phyloP scores from a whole-genome alignment of 2,329 filamentous ascomycete genomes.

The Tolypocladium sp. region DNA sequence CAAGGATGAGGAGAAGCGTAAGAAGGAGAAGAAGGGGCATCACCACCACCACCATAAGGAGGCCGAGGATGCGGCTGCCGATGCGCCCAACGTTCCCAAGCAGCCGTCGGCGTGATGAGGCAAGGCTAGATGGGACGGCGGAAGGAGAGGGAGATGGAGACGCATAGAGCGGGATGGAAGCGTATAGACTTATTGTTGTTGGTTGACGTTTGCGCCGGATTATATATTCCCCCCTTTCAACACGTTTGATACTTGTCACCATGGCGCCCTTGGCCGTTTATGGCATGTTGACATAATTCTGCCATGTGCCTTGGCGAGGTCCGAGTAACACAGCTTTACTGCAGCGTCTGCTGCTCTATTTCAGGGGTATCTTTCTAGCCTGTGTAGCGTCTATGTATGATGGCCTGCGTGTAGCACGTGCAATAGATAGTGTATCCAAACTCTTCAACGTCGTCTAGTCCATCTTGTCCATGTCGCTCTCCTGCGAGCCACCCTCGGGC shows the following conservation, averaged over 20 bases:
- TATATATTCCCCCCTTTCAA: neutral
- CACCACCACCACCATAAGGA: slow-evolving; percentile 23
- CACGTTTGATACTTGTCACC: neutral
- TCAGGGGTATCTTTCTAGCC: neutral
- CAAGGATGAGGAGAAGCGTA: slow-evolving; percentile 63
- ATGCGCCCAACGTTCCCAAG: slow-evolving; percentile 15
- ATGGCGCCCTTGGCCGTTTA: neutral
- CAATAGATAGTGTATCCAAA: neutral
- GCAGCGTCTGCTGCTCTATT: neutral
- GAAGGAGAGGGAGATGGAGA: no score
- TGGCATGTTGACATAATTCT: neutral
- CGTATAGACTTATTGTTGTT: neutral
- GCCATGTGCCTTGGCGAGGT: no score
- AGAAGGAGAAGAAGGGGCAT: slow-evolving; percentile 43
- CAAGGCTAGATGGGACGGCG: neutral
- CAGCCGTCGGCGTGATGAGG: neutral
- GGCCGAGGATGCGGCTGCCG: slow-evolving; percentile 15
- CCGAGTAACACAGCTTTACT: neutral
- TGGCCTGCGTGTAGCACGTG: neutral
- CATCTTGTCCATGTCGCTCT: slow-evolving; percentile 49
- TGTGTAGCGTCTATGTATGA: neutral
- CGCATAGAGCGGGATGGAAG: neutral
- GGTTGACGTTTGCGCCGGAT: neutral
- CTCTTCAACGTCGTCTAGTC: slow-evolving; percentile 29
- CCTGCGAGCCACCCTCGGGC: slow-evolving; percentile 23